Conservation (phyloP, 2,329 filamentous ascomycete genomes). For the Ceratocystiopsis minuta region DNA sequence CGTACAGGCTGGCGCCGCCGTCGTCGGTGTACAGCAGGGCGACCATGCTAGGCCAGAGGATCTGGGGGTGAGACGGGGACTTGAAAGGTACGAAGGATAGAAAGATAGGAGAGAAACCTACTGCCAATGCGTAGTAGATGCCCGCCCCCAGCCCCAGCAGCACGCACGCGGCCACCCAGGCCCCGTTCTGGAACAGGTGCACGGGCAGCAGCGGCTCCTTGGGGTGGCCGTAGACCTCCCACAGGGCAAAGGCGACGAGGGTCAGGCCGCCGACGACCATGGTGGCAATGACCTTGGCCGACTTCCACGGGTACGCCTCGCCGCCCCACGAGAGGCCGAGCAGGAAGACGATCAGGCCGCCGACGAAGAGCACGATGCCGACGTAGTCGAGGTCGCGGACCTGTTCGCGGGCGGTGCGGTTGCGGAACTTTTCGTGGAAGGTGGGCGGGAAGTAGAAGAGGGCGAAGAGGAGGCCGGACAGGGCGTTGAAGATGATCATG, state of each 20-base stretch:
- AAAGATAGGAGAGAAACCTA: too few species aligned
- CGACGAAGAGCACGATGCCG: not conserved
- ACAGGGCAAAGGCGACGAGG: conserved; percentile 9
- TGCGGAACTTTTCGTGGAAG: conserved; percentile 21
- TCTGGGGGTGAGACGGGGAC: too few species aligned
- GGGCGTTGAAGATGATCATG: conserved; percentile 22
- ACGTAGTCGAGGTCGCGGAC: conserved; percentile 24
- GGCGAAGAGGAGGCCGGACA: conserved; percentile 20
- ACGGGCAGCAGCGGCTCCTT: conserved; percentile 18
- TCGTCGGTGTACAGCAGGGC: conserved; percentile 11
- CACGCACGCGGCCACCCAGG: conserved; percentile 14
- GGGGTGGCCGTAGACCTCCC: conserved; percentile 16
- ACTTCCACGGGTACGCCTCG: not conserved
- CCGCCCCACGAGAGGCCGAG: conserved; percentile 2
- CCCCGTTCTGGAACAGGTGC: conserved; percentile 16
- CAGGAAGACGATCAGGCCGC: not conserved
- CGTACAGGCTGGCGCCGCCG: conserved; percentile 6
- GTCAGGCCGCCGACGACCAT: conserved; percentile 8
- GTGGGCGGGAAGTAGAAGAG: conserved; percentile 28
- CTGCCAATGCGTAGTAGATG: conserved; percentile 18
- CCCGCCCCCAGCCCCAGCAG: conserved; percentile 15
- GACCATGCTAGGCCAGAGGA: conserved; percentile 15
- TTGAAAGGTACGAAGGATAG: too few species aligned
- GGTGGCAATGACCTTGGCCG: conserved; percentile 14
- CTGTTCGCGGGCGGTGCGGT: conserved; percentile 18